Base-by-base conservation (phyloP, 73 alveolate species). In the Urostyla sp. region DNA sequence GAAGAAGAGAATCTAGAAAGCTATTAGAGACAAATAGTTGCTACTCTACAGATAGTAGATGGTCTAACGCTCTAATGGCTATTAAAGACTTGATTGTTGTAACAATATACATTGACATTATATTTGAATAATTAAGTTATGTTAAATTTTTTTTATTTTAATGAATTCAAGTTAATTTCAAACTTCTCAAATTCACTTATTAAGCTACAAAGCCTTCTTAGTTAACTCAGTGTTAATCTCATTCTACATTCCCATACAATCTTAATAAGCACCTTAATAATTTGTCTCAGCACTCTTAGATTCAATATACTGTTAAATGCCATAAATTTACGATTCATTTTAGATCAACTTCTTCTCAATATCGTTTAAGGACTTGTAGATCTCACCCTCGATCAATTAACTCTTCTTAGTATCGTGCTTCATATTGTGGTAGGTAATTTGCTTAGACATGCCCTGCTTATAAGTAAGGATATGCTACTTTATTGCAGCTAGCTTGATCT, bases 231-330 rank as follows among this genome's bases (percentile, higher is more conserved):
- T 76, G 85, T 94, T 94, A 50, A 94, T 75, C 50, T 88, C 90
- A 24, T 67, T 75, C 35, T 87, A 75, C 53, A 74, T 15, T 15
- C 69, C 77, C 87, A 82, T 79, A 78, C 98, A 94, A 60, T 91
- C 97, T 34, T 91, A 46, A 67, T 88, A 60, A n/a, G 59, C 45
- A 7, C 75, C 67, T 53, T 80, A 81, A 51, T 87, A 94, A 73
- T 94, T 86, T 67, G 88, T 91, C 69, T 94, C 98, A 26, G 91
- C 93, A 10, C 96, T 91, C 67, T 94, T 94, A 34, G 97, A 87
- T 58, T 91, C 97, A 78, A 91, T 91, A 83, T 87, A 94, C 54
- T 89, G 90, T 67, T 91, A 36, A 78, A 87, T 63, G 26, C 87
- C 75, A 56, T 79, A 87, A 7, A 90, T 86, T 53, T 91, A 58